A percentile compares a stretch with the other conserved stretches of the same genome.
Evolutionary conservation across 2,329 filamentous ascomycete genomes (phyloP).

Genomic region (Paraphaeosphaeria sporulosa): DNA sequence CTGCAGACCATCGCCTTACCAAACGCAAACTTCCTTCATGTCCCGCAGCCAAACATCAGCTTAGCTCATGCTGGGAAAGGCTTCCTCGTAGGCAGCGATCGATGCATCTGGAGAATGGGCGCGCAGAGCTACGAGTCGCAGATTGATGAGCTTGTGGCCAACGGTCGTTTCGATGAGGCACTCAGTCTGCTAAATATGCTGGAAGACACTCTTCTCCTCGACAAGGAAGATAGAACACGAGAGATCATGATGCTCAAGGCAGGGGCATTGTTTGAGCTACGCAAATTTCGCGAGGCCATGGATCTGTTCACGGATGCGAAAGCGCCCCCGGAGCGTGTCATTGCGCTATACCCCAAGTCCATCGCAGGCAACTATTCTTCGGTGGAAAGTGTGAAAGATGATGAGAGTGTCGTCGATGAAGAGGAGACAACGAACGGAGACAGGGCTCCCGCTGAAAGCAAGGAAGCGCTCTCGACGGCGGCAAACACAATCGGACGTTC

Average conservation of each 20-base stretch:
- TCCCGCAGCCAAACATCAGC: constrained; percentile 90
- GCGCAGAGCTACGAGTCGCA: constrained; percentile 91
- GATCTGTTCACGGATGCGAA: constrained; percentile 91
- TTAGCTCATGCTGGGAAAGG: constrained; percentile 96
- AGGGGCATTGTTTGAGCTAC: constrained; percentile 79
- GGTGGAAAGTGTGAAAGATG: constrained; percentile 60
- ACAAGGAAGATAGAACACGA: constrained; percentile 81
- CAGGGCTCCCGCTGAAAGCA: constrained; percentile 27
- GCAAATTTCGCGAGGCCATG: constrained; percentile 84
- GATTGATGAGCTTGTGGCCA: constrained; percentile 79
- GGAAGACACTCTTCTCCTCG: constrained; percentile 85
- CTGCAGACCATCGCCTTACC: constrained; percentile 85
- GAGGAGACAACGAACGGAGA: constrained; percentile 35
- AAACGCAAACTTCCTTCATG: constrained; percentile 84
- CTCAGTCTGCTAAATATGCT: constrained; percentile 88
- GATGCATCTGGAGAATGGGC: constrained; percentile 95
- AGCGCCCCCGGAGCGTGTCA: constrained; percentile 86
- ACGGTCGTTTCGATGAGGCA: constrained; percentile 83
- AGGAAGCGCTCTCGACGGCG: constrained; percentile 34
- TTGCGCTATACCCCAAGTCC: constrained; percentile 80
- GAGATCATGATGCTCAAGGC: constrained; percentile 94
- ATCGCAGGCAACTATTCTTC: constrained; percentile 84
- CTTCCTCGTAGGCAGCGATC: constrained; percentile 90
- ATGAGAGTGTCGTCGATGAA: constrained; percentile 47
- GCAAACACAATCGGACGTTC: constrained; percentile 45